Percentiles rank a stretch among this genome's conserved stretches.
phyloP scores from a whole-genome alignment of 345 rosid genomes.

The Salix suchowensis region DNA sequence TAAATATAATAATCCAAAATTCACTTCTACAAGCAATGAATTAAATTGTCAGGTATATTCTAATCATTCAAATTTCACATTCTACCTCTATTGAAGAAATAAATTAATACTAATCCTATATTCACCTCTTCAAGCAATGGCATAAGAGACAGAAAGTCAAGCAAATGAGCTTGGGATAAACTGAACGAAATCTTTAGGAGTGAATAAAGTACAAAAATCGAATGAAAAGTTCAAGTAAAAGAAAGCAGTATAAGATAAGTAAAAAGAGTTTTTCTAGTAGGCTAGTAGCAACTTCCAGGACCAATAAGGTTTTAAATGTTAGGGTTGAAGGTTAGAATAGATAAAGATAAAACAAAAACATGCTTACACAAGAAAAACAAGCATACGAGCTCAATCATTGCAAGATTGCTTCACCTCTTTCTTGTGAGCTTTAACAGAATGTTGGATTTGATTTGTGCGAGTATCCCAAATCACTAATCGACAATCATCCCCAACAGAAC shows the following conservation, averaged over 20 bases:
- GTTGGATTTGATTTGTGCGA: conserved; percentile 64
- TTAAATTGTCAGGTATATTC: neutral
- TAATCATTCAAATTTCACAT: neutral
- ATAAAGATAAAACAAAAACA: neutral
- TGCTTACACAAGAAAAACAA: neutral
- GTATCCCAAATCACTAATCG: conserved; percentile 79
- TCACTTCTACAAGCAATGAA: neutral
- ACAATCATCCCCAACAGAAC: conserved; percentile 87
- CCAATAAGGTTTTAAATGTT: neutral
- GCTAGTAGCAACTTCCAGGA: neutral
- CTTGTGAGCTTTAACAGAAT: conserved; percentile 70
- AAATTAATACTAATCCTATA: neutral
- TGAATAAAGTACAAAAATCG: no score
- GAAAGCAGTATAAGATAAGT: no score
- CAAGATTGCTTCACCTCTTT: conserved; percentile 51
- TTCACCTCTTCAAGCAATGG: neutral
- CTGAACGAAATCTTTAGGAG: no score
- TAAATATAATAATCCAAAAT: no score
- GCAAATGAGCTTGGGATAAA: no score
- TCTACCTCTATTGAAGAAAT: neutral
- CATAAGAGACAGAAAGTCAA: no score
- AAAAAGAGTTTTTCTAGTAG: no score
- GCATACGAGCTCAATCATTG: neutral
- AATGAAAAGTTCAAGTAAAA: no score
- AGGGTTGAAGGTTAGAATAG: neutral